These are phyloP conservation scores for Arachis stenosperma DNA, from an alignment of 306 rosid genomes.

Conservation along the genomic window DNA sequence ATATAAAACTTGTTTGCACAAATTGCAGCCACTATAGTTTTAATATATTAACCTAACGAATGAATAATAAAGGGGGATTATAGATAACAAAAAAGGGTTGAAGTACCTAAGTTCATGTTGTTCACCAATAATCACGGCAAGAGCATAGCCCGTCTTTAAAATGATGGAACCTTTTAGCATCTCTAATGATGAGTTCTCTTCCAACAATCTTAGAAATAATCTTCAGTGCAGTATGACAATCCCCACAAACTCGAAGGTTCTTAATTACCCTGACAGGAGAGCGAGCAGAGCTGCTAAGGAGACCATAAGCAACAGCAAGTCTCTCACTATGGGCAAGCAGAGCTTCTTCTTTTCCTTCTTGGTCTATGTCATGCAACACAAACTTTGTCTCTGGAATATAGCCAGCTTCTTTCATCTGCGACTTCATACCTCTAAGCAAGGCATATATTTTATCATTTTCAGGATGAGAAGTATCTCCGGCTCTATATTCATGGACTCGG, in stretches of 20 bases:
- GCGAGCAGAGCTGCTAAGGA: constrained; percentile 65
- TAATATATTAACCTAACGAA: constrained; percentile 8
- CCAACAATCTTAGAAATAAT: constrained; percentile 58
- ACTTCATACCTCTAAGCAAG: constrained; percentile 65
- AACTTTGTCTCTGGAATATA: constrained; percentile 79
- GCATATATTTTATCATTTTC: constrained; percentile 65
- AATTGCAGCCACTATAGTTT: constrained; percentile 2
- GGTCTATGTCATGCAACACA: constrained; percentile 86
- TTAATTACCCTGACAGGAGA: constrained; percentile 74
- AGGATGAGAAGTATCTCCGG: constrained; percentile 86
- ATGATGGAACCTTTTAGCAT: constrained; percentile 59
- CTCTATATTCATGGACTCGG: constrained; percentile 83
- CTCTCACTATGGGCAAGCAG: constrained; percentile 86
- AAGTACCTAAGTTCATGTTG: constrained; percentile 40
- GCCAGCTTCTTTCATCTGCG: constrained; percentile 87
- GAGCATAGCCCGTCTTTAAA: constrained; percentile 52
- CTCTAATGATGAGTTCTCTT: constrained; percentile 49
- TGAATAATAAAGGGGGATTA: constrained; percentile 20
- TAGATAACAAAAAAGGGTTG: neutral
- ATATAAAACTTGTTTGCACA: constrained; percentile 8
- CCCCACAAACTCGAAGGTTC: constrained; percentile 78
- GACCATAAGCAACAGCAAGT: constrained; percentile 80
- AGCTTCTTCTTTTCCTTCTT: constrained; percentile 83
- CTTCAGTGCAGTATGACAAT: constrained; percentile 53
- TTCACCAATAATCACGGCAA: constrained; percentile 59